Evolutionary conservation across 1,284 basidiomycete species (phyloP).

Genomic region (Austroboletus novae-zelandiae): DNA sequence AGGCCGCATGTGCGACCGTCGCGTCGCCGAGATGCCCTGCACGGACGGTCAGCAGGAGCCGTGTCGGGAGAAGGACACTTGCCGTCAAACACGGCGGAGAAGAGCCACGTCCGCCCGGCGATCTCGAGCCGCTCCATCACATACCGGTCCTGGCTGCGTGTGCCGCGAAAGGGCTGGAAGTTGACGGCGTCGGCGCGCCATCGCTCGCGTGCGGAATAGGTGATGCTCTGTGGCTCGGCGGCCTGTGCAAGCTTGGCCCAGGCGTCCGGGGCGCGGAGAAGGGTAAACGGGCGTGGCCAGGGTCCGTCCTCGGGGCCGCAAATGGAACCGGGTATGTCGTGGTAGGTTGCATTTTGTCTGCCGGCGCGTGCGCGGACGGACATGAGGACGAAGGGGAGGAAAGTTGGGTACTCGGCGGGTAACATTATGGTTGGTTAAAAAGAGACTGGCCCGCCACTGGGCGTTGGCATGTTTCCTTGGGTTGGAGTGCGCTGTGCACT

Average conservation of each 20-base stretch:
- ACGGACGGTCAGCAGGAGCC: neutral
- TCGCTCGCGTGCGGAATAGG: constrained; percentile 38
- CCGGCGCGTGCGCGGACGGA: constrained; percentile 17
- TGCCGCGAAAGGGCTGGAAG: constrained; percentile 55
- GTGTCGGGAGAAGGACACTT: constrained; percentile 28
- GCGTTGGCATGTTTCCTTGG: constrained; percentile 14
- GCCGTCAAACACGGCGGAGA: constrained; percentile 72
- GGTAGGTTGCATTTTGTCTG: constrained; percentile 27
- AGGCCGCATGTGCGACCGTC: constrained; percentile 64
- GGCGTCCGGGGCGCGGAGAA: constrained; percentile 46
- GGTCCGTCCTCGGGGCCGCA: constrained; percentile 59
- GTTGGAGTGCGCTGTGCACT: constrained; percentile 17
- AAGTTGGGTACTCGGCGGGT: neutral
- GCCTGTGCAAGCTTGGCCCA: constrained; percentile 47
- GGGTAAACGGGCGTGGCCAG: constrained; percentile 57
- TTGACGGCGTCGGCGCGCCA: constrained; percentile 56
- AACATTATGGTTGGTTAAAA: too few relatives aligned
- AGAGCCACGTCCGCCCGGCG: constrained; percentile 54
- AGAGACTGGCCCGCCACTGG: too few relatives aligned
- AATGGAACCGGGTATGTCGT: constrained; percentile 58
- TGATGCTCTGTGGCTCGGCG: constrained; percentile 47
- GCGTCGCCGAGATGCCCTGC: constrained; percentile 66
- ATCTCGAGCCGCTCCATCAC: constrained; percentile 56
- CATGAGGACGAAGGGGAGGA: constrained; percentile 3
- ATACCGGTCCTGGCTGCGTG: constrained; percentile 58